Base-by-base conservation (phyloP, 257 asterid species). In the Hygrophila difformis region DNA sequence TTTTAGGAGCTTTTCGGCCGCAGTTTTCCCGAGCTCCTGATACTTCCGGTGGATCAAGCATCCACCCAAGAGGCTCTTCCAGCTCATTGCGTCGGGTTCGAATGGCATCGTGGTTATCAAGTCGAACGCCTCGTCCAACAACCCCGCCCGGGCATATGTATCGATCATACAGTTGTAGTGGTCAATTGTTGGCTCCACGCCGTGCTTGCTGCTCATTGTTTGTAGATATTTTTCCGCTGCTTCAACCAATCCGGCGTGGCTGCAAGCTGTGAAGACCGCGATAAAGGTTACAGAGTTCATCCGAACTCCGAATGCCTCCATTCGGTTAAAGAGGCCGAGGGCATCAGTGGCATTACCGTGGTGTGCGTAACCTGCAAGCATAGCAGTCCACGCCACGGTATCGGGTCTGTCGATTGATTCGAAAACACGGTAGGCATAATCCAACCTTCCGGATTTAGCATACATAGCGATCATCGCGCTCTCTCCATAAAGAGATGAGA, bases 51-150 rank as follows among this genome's bases (percentile, higher is more conserved):
- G 77, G n/a, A 74, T 73, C 21, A 61, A 60, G 70, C 87, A 74
- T 2, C 79, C 77, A 4, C 79, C 79, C 17, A 77, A 29, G 13
- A 77, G 49, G 44, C 77, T 74, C 59, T 73, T 78, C 87, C 87
- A 78, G 23, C 79, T 74, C 77, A 74, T 70, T 16, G 75, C 73
- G 37, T 71, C 77, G 2, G 82, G 65, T 44, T 65, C 63, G 36
- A 62, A 65, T 14, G 82, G 79, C 79, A 78, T 65, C 1, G 62
- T 36, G 9, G 61, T 50, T 38, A 71, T 62, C 66, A 74, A 43
- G 21, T 53, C 61, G 8, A 49, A 57, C 4, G 87, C 87, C 56
- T 74, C 64, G 2, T 44, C 51, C 18, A 74, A 31, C 12, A 44
- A 12, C 33, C 82, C 87, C n/a, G 77, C 77, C 47, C 82, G 70